phyloP scores from a whole-genome alignment of 805 yeast species.

The Nakazawaea populi region DNA sequence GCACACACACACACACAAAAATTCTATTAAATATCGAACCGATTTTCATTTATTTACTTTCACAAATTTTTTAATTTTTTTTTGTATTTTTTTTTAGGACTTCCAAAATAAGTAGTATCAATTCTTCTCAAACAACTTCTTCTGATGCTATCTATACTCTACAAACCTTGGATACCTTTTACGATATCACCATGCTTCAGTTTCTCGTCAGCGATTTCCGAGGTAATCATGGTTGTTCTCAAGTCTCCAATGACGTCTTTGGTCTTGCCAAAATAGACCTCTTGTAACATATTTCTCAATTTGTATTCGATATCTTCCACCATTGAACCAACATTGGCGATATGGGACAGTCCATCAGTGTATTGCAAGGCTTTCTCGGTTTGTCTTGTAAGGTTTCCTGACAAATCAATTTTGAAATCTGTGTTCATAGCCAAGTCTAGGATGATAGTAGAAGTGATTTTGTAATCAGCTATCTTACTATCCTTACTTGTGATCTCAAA shows the following conservation, averaged over 20 bases:
- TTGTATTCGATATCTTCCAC: slow-evolving; percentile 87
- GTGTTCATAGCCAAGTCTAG: slow-evolving; percentile 48
- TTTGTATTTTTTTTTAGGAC: too few relatives aligned
- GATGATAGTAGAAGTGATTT: slow-evolving; percentile 83
- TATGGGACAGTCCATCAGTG: slow-evolving; percentile 57
- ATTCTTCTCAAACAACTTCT: too few relatives aligned
- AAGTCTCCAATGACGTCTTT: slow-evolving; percentile 77
- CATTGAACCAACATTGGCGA: slow-evolving; percentile 77
- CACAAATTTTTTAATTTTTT: too few relatives aligned
- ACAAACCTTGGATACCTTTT: slow-evolving; percentile 26
- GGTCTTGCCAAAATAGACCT: slow-evolving; percentile 92
- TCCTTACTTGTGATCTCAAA: slow-evolving; percentile 57
- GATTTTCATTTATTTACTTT: too few relatives aligned
- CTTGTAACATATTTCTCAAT: slow-evolving; percentile 81
- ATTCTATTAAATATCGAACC: too few relatives aligned
- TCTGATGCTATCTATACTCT: neutral
- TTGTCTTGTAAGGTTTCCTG: slow-evolving; percentile 88
- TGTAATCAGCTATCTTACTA: slow-evolving; percentile 43
- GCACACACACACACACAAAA: too few relatives aligned
- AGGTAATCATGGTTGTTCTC: slow-evolving; percentile 36
- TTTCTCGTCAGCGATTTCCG: slow-evolving; percentile 30
- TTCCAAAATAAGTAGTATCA: too few relatives aligned
- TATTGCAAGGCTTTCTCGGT: slow-evolving; percentile 47
- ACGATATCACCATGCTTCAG: slow-evolving; percentile 35
- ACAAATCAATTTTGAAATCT: slow-evolving; percentile 38